Base-by-base conservation (phyloP, 352 stramenopile species). In the Phytophthora cactorum region DNA sequence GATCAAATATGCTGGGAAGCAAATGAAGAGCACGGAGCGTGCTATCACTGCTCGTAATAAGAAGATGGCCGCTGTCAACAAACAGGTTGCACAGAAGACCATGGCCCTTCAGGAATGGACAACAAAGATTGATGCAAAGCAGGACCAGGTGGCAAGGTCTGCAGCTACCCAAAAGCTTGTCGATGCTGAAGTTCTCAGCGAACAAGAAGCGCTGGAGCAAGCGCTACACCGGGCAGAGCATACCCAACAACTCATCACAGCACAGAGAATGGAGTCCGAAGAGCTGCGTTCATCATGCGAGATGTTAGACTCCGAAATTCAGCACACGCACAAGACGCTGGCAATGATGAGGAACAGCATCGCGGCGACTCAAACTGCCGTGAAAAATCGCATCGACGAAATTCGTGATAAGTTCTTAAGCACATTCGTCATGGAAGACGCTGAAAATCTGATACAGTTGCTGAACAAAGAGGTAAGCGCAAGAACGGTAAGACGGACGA, bases 331-430 rank as follows among this genome's bases (percentile, higher is more conserved):
- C 8, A 57, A 56, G 10, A 50, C 11, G 4, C 1, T 73, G n/a
- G 34, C 36, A 32, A 44, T 15, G 28, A 50, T 68, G 34, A 70
- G 57, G 25, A 36, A 44, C 5, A 60, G 38, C 31, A 64, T 68
- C 27, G 9, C 53, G n/a, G 52, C 38, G n/a, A 46, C 63, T 28
- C 47, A 75, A 70, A 75, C 58, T 11, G 59, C 66, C n/a, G 63
- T 78, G 51, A 75, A 70, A 58, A 78, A 78, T 32, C 71, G 58
- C 44, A 59, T 64, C 25, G 65, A 77, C 22, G 69, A 75, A 68
- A 51, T 81, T 46, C 74, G 74, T 5, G 59, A 73, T 15, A 78
- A 74, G 32, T 81, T 76, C 29, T 61, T 78, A 15, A 54, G 51
- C 10, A 55, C 52, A 25, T 81, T 81, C 15, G 67, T 69, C n/a